A percentile compares a stretch with the other conserved stretches of the same genome.
Conservation (phyloP, 805 yeast species). For the Suhomyces pyralidae region DNA sequence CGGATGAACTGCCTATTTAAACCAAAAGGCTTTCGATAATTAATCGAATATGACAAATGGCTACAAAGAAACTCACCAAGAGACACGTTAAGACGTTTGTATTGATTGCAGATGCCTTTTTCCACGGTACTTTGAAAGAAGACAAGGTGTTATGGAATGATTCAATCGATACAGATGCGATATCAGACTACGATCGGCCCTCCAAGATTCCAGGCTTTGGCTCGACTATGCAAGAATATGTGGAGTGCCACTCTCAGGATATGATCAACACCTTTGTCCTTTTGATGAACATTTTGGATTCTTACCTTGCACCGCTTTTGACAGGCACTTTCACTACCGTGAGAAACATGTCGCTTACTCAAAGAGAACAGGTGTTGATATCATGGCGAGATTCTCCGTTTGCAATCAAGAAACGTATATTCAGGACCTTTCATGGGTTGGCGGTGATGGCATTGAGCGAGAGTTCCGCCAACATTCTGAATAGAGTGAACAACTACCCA, state of each 20-base stretch:
- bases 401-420: slow-evolving; percentile 31
- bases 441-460: slow-evolving; percentile 21
- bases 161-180: slow-evolving; percentile 23
- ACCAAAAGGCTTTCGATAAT: neutral
- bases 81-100: slow-evolving; percentile 24
- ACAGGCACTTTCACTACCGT: slow-evolving; percentile 31
- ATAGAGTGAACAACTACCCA: slow-evolving; percentile 37
- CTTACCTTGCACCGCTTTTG: slow-evolving; percentile 30
- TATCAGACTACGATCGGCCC: slow-evolving; percentile 21
- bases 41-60: neutral
- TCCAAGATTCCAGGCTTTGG: slow-evolving; percentile 29
- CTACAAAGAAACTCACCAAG: neutral
- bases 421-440: slow-evolving; percentile 24
- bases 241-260: slow-evolving; percentile 13
- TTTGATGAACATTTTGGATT: slow-evolving; percentile 23
- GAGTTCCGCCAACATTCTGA: slow-evolving; percentile 27
- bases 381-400: slow-evolving; percentile 44
- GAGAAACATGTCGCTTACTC: slow-evolving; percentile 33
- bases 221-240: slow-evolving; percentile 12
- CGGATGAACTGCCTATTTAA: neutral
- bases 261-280: slow-evolving; percentile 22
- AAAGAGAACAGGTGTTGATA: slow-evolving; percentile 30
- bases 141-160: neutral
- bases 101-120: slow-evolving; percentile 33
- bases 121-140: slow-evolving; percentile 31